Percentiles rank a stretch among this genome's conserved stretches.
Evolutionary conservation across 306 rosid species (phyloP).

Genomic region (Fragaria nilgerrensis): DNA sequence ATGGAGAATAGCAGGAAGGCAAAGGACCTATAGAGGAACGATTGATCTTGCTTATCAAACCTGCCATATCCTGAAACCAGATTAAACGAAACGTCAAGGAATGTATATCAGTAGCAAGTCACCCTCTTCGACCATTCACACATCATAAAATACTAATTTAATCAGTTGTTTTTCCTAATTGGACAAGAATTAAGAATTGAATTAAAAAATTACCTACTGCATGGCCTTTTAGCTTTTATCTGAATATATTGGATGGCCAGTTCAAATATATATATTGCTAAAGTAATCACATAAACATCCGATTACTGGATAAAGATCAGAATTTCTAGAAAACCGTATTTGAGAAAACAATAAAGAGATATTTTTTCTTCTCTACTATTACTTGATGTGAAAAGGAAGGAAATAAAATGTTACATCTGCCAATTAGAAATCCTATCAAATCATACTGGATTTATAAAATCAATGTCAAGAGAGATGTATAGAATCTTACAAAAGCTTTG

Average conservation of each 20-base stretch:
- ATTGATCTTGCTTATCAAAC: constrained; percentile 93
- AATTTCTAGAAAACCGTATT: neutral
- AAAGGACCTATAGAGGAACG: constrained; percentile 96
- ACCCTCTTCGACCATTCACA: neutral
- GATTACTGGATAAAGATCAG: neutral
- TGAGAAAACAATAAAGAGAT: neutral
- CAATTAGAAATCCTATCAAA: neutral
- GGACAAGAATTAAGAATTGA: neutral
- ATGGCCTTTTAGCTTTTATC: too few relatives aligned
- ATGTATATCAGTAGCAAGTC: neutral
- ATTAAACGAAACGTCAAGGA: neutral
- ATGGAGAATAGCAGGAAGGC: constrained; percentile 93
- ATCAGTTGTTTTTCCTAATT: neutral
- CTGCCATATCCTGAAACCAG: constrained; percentile 95
- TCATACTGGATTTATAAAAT: neutral
- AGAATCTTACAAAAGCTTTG: constrained; percentile 89
- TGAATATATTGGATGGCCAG: neutral
- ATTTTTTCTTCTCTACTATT: neutral
- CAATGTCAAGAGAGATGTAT: constrained; percentile 17
- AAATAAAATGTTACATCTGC: neutral
- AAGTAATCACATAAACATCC: neutral
- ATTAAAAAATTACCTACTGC: neutral
- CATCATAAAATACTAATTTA: neutral
- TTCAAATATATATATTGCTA: neutral
- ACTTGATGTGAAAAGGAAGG: neutral